A percentile compares a stretch with the other conserved stretches of the same genome.
Evolutionary conservation across 2,329 filamentous ascomycete genomes (phyloP).

Genomic region (Lecanicillium sp.): DNA sequence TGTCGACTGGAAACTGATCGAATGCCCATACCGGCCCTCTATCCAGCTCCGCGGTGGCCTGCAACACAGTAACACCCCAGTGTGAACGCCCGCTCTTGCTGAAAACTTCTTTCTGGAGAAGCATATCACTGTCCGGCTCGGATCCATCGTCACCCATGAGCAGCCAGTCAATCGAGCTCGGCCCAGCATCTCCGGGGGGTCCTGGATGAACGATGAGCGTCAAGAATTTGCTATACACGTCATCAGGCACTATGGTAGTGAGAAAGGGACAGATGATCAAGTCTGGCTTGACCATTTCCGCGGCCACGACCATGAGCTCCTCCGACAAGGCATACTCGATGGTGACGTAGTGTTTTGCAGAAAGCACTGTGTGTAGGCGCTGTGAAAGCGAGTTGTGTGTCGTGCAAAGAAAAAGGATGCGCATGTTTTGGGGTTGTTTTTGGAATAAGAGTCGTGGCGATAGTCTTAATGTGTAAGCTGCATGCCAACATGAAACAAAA

Average conservation of each 20-base stretch:
- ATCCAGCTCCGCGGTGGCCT: constrained; percentile 32
- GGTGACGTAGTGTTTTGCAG: constrained; percentile 26
- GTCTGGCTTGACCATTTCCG: constrained; percentile 25
- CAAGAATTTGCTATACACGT: constrained; percentile 27
- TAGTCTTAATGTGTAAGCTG: no score
- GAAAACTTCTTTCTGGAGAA: constrained; percentile 19
- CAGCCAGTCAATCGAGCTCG: constrained; percentile 33
- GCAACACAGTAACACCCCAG: constrained; percentile 32
- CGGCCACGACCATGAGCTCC: constrained; percentile 28
- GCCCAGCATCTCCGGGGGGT: constrained; percentile 32
- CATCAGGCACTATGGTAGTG: constrained; percentile 26
- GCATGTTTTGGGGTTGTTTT: no score
- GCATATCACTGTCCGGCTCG: constrained; percentile 18
- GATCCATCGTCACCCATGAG: constrained; percentile 33
- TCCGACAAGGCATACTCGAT: constrained; percentile 29
- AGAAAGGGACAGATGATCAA: constrained; percentile 35
- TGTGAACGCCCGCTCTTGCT: constrained; percentile 24
- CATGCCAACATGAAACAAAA: no score
- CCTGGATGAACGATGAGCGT: constrained; percentile 34
- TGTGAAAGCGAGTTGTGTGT: constrained; percentile 36
- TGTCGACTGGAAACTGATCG: constrained; percentile 32
- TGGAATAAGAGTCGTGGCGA: no score
- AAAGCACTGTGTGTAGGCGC: constrained; percentile 27
- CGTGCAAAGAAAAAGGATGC: constrained; percentile 35
- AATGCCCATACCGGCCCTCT: constrained; percentile 36